Evolutionary conservation across 2,329 filamentous ascomycete species (phyloP), one percentile per base, ranked within the genome.

Genomic region (Pseudovirgaria hyperparasitica): DNA sequence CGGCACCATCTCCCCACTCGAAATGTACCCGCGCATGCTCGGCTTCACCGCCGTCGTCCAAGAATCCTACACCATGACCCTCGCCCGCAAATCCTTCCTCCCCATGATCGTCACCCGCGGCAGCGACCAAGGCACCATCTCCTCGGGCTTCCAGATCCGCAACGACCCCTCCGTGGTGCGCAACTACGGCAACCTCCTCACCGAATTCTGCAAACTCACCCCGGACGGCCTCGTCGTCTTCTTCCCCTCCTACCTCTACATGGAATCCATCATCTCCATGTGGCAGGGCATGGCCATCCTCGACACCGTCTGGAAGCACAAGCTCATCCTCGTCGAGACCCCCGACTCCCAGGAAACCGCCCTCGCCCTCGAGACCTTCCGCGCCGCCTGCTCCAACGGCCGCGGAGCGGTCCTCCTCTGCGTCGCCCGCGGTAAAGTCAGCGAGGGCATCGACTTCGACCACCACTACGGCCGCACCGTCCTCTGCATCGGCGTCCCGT

Each of bases 1-100:
- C 0, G 90, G 90, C 36, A 98, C 90, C 2, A 84, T 98, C 34
- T 96, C 90, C 2, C 90, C 90, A 1, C 60, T 98, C 4, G 92
- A 98, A 50, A 98, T 98, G 80, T 98, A 98, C 46, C 92, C 90
- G 0, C 94, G 93, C 48, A 98, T 98, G 86, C 74, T 98, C 15
- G 80, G 84, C 28, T 98, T 98, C 57, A 68, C 69, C 7, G 84
- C 86, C 2, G 85, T 96, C 1, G 79, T 96, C 3, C 86, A 96
- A 49, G 86, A 98, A 53, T 98, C 92, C 0, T 98, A 98, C 58
- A 76, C 74, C 36, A 98, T 98, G 85, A 96, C 90, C 1, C 69
- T 98, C 5, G 87, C 87, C 2, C 72, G 92, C 22, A 72, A 80
- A 30, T 93, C 90, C n/a, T 98, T 98, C 60, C 60, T 98, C 36